These are phyloP conservation scores for Neurospora cerealis DNA, from an alignment of 495 filamentous ascomycete genomes.

Conservation along the genomic window DNA sequence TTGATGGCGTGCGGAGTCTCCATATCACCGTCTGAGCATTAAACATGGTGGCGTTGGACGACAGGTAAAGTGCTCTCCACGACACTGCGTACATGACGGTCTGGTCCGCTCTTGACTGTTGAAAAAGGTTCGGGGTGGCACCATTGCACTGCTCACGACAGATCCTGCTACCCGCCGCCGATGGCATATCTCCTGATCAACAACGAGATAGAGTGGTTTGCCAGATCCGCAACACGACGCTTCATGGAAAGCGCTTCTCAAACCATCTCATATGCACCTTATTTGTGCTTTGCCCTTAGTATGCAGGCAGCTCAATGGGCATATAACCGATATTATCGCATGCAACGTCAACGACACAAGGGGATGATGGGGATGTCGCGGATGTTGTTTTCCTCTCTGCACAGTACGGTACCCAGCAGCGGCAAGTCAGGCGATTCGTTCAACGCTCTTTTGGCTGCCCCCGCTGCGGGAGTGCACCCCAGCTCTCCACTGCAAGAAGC, in stretches of 20 bases:
- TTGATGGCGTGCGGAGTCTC: neutral
- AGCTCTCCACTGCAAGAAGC: neutral
- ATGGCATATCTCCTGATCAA: neutral
- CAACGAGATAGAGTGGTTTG: neutral
- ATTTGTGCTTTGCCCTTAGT: neutral
- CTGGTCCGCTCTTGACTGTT: neutral
- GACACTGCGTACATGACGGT: neutral
- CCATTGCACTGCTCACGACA: neutral
- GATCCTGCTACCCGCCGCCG: neutral
- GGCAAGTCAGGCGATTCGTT: neutral
- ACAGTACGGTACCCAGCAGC: neutral
- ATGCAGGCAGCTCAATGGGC: neutral
- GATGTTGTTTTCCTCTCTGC: neutral
- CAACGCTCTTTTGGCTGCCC: neutral
- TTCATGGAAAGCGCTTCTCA: neutral
- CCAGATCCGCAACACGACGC: neutral
- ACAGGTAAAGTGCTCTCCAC: neutral
- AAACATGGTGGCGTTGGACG: neutral
- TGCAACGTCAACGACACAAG: neutral
- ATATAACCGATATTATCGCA: neutral
- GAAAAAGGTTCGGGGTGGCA: neutral
- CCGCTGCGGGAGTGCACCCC: neutral
- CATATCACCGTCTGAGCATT: neutral
- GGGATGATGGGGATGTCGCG: neutral
- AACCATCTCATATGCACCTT: neutral